These are phyloP conservation scores for Nothomitra cinnamomea DNA, from an alignment of 2,329 filamentous ascomycete genomes.

Conservation along the genomic window DNA sequence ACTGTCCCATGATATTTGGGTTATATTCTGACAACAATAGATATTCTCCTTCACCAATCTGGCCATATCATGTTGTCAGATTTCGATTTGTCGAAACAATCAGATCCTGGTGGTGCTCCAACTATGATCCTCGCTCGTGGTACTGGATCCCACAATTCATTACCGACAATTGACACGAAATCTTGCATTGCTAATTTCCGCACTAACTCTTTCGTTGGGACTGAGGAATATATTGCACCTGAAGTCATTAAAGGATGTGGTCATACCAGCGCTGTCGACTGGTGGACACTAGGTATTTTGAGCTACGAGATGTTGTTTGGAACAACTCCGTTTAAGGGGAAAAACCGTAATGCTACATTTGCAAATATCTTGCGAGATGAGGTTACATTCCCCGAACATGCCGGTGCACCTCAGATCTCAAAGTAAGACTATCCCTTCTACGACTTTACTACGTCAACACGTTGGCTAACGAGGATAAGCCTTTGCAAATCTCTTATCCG, in stretches of 20 bases:
- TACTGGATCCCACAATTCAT: slow-evolving; percentile 66
- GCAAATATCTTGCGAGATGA: slow-evolving; percentile 94
- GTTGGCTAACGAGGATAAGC: slow-evolving; percentile 30
- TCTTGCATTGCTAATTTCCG: slow-evolving; percentile 97
- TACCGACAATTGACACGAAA: slow-evolving; percentile 96
- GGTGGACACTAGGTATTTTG: slow-evolving; percentile 95
- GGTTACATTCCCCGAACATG: slow-evolving; percentile 85
- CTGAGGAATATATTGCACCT: slow-evolving; percentile 95
- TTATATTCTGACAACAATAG: slow-evolving; percentile 28
- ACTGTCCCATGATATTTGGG: background rate
- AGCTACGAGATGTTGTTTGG: slow-evolving; percentile 99
- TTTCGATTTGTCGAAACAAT: slow-evolving; percentile 97
- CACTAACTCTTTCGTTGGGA: slow-evolving; percentile 96
- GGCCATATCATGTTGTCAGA: slow-evolving; percentile 99
- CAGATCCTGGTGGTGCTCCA: slow-evolving; percentile 83
- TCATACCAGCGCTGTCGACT: slow-evolving; percentile 95
- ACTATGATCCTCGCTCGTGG: slow-evolving; percentile 88
- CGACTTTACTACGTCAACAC: background rate
- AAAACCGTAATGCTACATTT: slow-evolving; percentile 96
- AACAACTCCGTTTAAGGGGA: slow-evolving; percentile 97
- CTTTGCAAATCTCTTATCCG: slow-evolving; percentile 93
- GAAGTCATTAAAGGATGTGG: slow-evolving; percentile 98
- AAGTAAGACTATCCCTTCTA: slow-evolving; percentile 49
- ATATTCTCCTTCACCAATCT: slow-evolving; percentile 96
- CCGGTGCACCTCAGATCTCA: slow-evolving; percentile 67